These are phyloP conservation scores for Aspergillus texensis DNA, from an alignment of 2,329 filamentous ascomycete species.

Conservation along the genomic window DNA sequence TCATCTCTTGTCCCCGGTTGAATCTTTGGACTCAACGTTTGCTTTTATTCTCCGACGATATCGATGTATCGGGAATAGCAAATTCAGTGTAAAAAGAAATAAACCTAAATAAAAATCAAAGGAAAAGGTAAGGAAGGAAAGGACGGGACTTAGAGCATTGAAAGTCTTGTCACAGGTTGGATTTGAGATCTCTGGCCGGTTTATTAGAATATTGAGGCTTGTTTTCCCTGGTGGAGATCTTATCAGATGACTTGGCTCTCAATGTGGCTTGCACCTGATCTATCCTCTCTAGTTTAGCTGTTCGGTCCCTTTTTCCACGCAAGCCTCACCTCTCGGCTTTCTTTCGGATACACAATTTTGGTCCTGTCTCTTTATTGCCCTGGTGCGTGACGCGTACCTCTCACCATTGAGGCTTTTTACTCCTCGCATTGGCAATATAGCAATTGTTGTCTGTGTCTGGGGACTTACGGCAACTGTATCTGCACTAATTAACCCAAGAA, in stretches of 20 bases:
- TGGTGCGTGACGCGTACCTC: background rate
- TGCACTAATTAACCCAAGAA: background rate
- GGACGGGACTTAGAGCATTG: background rate
- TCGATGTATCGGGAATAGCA: background rate
- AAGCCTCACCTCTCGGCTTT: background rate
- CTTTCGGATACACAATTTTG: constrained; percentile 1
- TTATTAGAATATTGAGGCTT: background rate
- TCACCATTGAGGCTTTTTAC: background rate
- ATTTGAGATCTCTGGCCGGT: background rate
- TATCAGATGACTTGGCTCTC: constrained; percentile 10
- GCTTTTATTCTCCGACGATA: background rate
- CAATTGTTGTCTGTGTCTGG: background rate
- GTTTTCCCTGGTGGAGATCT: background rate
- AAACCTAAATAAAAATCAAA: background rate
- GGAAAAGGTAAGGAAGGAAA: background rate
- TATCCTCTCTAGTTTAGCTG: background rate
- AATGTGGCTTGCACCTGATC: background rate
- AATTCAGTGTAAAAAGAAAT: background rate
- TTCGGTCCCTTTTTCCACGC: background rate
- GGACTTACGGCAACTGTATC: too few species aligned
- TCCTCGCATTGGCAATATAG: background rate
- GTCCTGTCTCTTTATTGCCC: background rate
- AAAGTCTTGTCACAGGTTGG: background rate
- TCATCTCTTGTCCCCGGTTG: background rate
- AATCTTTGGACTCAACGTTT: background rate